Base-by-base conservation (phyloP, 2,329 filamentous ascomycete genomes). In the Aureobasidium sp. region DNA sequence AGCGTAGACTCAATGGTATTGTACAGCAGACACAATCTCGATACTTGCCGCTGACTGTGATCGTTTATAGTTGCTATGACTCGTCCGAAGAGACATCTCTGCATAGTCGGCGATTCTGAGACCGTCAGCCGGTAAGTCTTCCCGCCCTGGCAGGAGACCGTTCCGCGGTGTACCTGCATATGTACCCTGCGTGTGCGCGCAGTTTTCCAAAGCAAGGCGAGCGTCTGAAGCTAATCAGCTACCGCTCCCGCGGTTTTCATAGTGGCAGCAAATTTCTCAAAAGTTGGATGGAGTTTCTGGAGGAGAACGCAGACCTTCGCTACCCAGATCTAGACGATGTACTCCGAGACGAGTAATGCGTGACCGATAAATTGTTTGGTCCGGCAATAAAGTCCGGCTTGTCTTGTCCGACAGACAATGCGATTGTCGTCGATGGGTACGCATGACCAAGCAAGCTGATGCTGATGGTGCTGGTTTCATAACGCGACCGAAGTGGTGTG, bases 41-140 rank as follows among this genome's bases (percentile, higher is more conserved):
- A 34, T 35, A 14, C 25, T 19, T 38, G 24, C 22, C 32, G 19
- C 38, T 49, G 14, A 51, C 27, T 25, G 58, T 54, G 24, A n/a
- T 6, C 17, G 22, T 25, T 62, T 17, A n/a, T 17, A 95, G 90
- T 97, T 62, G 91, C 93, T 50, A 97, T 98, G 90, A 98, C 93
- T 57, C 82, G 93, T 60, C 89, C 93, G 5, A 91, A 87, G 72
- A 81, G 93, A 61, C 91, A 93, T 65, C 76, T 98, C 38, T 93
- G 88, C 58, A 79, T 98, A 16, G 85, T 96, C 63, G 93, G 91
- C 39, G 93, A 98, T 69, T 93, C 89, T 55, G 93, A 96, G 67
- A 97, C 91, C 3, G 88, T 95, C 53, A 84, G 85, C 70, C 83
- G 80, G 87, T 95, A 75, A 79, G 87, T 81, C 30, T 29, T 19